Percentiles rank a stretch among this genome's conserved stretches.
These are phyloP conservation scores for Emericellopsis cladophorae DNA, from an alignment of 2,329 filamentous ascomycete genomes.

Conservation along the genomic window DNA sequence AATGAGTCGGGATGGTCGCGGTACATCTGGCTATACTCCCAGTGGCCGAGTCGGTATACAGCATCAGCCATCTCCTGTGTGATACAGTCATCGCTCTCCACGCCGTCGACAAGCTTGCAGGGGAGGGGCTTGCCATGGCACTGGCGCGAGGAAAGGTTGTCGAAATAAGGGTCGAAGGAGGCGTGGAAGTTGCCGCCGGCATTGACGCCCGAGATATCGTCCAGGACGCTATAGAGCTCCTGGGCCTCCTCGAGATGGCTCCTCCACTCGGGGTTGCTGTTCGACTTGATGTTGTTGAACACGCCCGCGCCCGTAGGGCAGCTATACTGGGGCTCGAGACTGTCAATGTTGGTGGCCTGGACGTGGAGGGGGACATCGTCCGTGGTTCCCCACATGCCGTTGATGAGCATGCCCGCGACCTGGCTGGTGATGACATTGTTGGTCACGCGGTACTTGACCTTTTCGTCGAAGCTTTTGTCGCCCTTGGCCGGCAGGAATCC, in stretches of 20 bases:
- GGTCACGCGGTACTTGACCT: slow-evolving; percentile 58
- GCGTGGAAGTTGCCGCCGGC: slow-evolving; percentile 48
- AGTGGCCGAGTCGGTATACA: slow-evolving; percentile 66
- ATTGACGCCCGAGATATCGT: slow-evolving; percentile 55
- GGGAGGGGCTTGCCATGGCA: slow-evolving; percentile 65
- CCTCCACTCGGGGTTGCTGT: slow-evolving; percentile 40
- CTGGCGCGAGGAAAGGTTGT: slow-evolving; percentile 68
- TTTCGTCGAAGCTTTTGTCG: slow-evolving; percentile 24
- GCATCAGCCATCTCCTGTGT: slow-evolving; percentile 48
- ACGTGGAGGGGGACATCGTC: slow-evolving; percentile 32
- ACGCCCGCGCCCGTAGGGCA: slow-evolving; percentile 39
- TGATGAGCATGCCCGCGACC: slow-evolving; percentile 62
- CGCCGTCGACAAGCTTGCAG: slow-evolving; percentile 39
- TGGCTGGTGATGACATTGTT: slow-evolving; percentile 76
- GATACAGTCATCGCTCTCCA: slow-evolving; percentile 43
- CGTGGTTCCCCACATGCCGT: slow-evolving; percentile 49
- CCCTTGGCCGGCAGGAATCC: slow-evolving; percentile 47
- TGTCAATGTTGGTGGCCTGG: slow-evolving; percentile 49
- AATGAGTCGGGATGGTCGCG: slow-evolving; percentile 53
- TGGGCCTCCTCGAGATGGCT: slow-evolving; percentile 46
- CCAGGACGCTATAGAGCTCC: slow-evolving; percentile 45
- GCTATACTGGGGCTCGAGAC: slow-evolving; percentile 59
- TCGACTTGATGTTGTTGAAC: slow-evolving; percentile 29
- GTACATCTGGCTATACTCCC: slow-evolving; percentile 71
- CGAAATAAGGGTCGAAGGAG: slow-evolving; percentile 72